Evolutionary conservation across 495 filamentous ascomycete species (phyloP), one percentile per base, ranked within the genome.

Genomic region (Aspergillus funiculosus): DNA sequence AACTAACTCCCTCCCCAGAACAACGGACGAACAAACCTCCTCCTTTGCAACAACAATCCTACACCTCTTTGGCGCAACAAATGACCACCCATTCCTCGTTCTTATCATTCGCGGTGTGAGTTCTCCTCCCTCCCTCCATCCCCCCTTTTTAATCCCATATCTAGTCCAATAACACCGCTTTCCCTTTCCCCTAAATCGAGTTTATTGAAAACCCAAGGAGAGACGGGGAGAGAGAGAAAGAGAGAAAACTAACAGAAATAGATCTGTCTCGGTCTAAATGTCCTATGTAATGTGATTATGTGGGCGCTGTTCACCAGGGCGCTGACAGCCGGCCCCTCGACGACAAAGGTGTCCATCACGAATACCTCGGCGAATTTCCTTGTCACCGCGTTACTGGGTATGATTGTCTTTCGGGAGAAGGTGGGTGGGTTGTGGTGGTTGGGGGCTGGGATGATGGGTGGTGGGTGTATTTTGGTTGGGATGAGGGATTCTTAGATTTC

Each of bases 301-400:
- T 97, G 91, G 91, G 79, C 86, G 0, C 76, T 97, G 40, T 79
- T 79, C 67, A 85, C 81, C 2, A 77, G 81, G n/a, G 92, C 92
- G 34, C 77, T 98, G 18, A 85, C 89, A 0, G 80, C 82, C 21
- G 86, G 83, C 1, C 72, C 83, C 26, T 94, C 87, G 1, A 94
- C 92, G 5, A 89, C 87, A 0, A 89, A 90, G 53, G 92, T 95
- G 31, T 86, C 82, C 25, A 85, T 98, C 61, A 83, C 95, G 49
- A 98, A 98, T 59, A 95, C 91, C 3, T 85, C 85, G 18, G 72
- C 86, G 9, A 98, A 98, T 69, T 98, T 98, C 69, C 69, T 96
- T 54, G 58, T 92, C 41, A 95, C 91, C 1, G 92, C 92, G 7
- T 37, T 97, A n/a, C 64, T 94, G 18, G 89, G 92, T 0, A 77